Conservation (phyloP, 1,139 yeast species). For the Lodderomyces elongisporus region DNA sequence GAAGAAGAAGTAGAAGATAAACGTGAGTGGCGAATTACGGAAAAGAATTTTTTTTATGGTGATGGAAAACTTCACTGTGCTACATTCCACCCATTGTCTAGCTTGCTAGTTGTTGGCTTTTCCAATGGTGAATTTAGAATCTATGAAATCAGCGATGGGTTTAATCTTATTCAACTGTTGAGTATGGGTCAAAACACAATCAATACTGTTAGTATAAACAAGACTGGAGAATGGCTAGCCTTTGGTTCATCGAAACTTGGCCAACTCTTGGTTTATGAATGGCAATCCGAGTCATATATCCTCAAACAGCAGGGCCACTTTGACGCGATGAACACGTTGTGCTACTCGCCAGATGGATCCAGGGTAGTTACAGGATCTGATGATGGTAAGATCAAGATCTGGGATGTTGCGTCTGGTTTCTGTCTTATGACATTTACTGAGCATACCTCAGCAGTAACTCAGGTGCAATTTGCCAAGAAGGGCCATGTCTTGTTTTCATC, state of each 20-base stretch:
- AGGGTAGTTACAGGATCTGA: conserved; percentile 91
- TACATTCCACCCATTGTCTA: conserved; percentile 70
- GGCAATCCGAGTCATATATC: conserved; percentile 97
- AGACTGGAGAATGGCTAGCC: conserved; percentile 94
- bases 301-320: conserved; percentile 96
- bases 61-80: conserved; percentile 76
- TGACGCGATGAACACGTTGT: conserved; percentile 77
- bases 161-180: conserved; percentile 74
- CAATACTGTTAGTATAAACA: conserved; percentile 73
- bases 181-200: conserved; percentile 92
- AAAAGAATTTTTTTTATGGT: conserved; percentile 69
- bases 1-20: conserved; percentile 14
- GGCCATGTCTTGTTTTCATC: conserved; percentile 90
- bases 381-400: conserved; percentile 93
- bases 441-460: conserved; percentile 86
- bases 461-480: conserved; percentile 75
- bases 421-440: conserved; percentile 89
- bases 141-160: conserved; percentile 71
- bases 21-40: conserved; percentile 74
- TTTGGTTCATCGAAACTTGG: conserved; percentile 89
- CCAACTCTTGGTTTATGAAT: conserved; percentile 93
- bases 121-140: conserved; percentile 85
- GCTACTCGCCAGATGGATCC: conserved; percentile 94
- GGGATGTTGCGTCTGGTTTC: conserved; percentile 94
- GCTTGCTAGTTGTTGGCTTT: conserved; percentile 84